These are phyloP conservation scores for Anthostomella pinea DNA, from an alignment of 2,329 filamentous ascomycete species.

Conservation along the genomic window DNA sequence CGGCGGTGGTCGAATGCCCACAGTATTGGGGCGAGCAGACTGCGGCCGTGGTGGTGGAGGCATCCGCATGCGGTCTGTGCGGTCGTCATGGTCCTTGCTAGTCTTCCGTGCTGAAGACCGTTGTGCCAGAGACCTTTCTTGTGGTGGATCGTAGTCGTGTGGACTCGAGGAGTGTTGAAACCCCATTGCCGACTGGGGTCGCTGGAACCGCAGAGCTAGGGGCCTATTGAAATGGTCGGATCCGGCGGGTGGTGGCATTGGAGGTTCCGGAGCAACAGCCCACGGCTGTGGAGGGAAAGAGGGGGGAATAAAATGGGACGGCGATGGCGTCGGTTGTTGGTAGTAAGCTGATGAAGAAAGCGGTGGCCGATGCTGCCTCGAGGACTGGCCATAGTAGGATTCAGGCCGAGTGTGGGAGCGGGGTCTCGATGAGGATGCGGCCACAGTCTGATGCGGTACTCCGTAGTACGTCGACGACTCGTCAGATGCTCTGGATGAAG, in stretches of 20 bases:
- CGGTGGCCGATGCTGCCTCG: conserved; percentile 32
- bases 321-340: conserved; percentile 28
- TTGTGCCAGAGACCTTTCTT: conserved; percentile 35
- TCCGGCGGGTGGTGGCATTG: conserved; percentile 14
- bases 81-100: conserved; percentile 39
- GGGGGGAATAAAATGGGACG: conserved; percentile 28
- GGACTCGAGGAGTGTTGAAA: conserved; percentile 37
- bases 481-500: conserved; percentile 32
- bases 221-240: conserved; percentile 18
- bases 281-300: conserved; percentile 23
- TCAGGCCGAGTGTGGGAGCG: conserved; percentile 39
- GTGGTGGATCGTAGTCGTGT: conserved; percentile 41
- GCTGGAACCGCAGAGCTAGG: conserved; percentile 28
- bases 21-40: conserved; percentile 32
- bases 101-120: conserved; percentile 40
- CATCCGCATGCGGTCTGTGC: conserved; percentile 47
- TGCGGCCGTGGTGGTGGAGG: conserved; percentile 45
- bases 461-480: conserved; percentile 40
- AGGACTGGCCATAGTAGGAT: conserved; percentile 35
- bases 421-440: conserved; percentile 38
- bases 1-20: conserved; percentile 14
- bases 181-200: conserved; percentile 42
- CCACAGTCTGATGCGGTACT: conserved; percentile 31
- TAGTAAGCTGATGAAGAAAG: conserved; percentile 36
- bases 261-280: conserved; percentile 15